Percentiles rank a stretch among this genome's conserved stretches.
Conservation (phyloP, 202 grass and related monocot genomes). For the Setaria italica region DNA sequence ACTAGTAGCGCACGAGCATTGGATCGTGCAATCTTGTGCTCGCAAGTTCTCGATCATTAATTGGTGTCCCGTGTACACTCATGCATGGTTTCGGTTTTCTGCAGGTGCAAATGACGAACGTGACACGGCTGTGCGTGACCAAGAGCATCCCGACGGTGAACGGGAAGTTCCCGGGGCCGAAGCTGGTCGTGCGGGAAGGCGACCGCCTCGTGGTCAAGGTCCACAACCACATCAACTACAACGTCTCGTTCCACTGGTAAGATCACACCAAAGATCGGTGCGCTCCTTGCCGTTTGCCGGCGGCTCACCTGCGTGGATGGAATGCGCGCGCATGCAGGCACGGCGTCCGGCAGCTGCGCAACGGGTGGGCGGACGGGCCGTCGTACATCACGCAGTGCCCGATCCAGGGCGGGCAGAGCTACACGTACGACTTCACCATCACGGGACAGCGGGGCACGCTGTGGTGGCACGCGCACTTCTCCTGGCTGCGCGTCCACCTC, state of each 20-base stretch:
- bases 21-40: neutral
- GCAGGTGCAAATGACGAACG: conserved; percentile 67
- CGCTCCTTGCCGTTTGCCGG: neutral
- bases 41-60: neutral
- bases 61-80: neutral
- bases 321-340: conserved; percentile 52
- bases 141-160: conserved; percentile 89
- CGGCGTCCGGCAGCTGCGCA: conserved; percentile 70
- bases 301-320: too few relatives aligned
- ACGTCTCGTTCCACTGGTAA: conserved; percentile 86
- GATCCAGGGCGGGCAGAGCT: conserved; percentile 66
- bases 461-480: conserved; percentile 90
- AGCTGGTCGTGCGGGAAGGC: conserved; percentile 61
- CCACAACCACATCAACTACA: conserved; percentile 73
- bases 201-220: conserved; percentile 74
- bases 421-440: conserved; percentile 73
- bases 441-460: conserved; percentile 69
- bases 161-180: conserved; percentile 82
- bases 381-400: conserved; percentile 90
- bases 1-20: neutral
- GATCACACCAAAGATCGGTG: neutral
- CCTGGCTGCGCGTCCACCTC: conserved; percentile 79
- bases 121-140: conserved; percentile 71
- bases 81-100: neutral
- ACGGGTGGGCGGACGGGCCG: conserved; percentile 89